These are phyloP conservation scores for Guyanaporus albipodus DNA, from an alignment of 768 basidiomycete genomes.

Conservation along the genomic window DNA sequence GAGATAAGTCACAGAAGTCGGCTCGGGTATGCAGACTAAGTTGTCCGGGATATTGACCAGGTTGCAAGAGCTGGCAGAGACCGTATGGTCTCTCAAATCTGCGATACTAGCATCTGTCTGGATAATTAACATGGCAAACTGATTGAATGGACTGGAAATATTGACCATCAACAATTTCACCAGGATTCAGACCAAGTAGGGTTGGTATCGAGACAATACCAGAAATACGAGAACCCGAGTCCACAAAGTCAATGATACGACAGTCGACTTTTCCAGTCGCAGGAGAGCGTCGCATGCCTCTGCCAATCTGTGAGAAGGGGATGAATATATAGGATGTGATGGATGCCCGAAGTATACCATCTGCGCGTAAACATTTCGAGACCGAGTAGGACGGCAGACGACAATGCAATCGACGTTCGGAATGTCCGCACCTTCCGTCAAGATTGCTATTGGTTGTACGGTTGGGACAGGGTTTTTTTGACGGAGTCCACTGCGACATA, in stretches of 20 bases:
- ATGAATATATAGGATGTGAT: background rate
- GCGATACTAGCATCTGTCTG: conserved; percentile 49
- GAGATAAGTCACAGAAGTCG: conserved; percentile 63
- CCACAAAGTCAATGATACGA: conserved; percentile 88
- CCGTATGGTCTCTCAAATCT: conserved; percentile 42
- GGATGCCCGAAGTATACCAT: conserved; percentile 54
- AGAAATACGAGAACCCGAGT: conserved; percentile 59
- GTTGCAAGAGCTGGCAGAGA: conserved; percentile 12
- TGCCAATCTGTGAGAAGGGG: conserved; percentile 65
- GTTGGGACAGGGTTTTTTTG: too few species aligned
- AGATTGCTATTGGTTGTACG: conserved; percentile 48
- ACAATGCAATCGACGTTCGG: conserved; percentile 92
- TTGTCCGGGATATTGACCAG: background rate
- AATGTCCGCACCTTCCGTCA: conserved; percentile 94
- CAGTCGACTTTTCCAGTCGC: conserved; percentile 79
- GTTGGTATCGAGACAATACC: conserved; percentile 79
- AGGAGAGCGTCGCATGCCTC: conserved; percentile 86
- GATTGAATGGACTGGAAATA: background rate
- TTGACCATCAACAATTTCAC: conserved; percentile 57
- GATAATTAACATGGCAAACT: background rate
- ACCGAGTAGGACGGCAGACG: conserved; percentile 84
- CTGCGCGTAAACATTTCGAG: conserved; percentile 85
- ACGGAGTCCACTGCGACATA: conserved; percentile 31
- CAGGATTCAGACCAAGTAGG: conserved; percentile 81
- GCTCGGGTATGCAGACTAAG: conserved; percentile 43